Evolutionary conservation across 257 asterid genomes (phyloP).

Genomic region (Echites panduratus): DNA sequence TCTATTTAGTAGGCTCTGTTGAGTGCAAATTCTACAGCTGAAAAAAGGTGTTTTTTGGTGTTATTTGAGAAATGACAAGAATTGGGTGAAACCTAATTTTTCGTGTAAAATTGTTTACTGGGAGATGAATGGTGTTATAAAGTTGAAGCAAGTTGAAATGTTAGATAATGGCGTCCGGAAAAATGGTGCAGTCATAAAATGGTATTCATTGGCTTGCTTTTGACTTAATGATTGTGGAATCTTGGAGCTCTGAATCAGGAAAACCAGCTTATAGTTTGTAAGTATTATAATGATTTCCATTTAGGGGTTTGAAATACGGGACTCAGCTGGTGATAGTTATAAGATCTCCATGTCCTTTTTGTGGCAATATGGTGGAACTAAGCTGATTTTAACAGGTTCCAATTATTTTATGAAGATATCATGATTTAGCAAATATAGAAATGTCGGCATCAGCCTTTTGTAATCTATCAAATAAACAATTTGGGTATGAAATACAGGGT

Average conservation of each 20-base stretch:
- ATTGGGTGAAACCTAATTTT: neutral
- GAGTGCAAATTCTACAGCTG: neutral
- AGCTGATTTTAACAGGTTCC: too few species aligned
- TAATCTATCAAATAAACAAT: too few species aligned
- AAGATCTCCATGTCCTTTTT: too few species aligned
- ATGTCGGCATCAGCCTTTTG: too few species aligned
- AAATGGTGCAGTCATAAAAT: neutral
- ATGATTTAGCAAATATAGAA: too few species aligned
- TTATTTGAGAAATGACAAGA: neutral
- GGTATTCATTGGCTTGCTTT: neutral
- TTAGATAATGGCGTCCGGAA: neutral
- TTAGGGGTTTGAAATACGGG: too few species aligned
- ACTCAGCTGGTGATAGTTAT: too few species aligned
- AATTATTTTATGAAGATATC: too few species aligned
- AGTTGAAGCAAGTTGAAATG: neutral
- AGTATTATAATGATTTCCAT: neutral
- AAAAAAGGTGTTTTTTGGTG: neutral
- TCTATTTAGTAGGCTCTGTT: neutral
- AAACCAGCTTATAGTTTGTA: neutral
- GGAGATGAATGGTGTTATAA: neutral
- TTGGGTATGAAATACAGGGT: neutral
- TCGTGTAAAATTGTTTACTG: neutral
- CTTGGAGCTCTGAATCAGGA: neutral
- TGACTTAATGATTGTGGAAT: neutral
- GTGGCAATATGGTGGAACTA: too few species aligned